A percentile compares a stretch with the other conserved stretches of the same genome.
phyloP scores from a whole-genome alignment of 2,329 filamentous ascomycete species.

The Cladosporium oxysporum region DNA sequence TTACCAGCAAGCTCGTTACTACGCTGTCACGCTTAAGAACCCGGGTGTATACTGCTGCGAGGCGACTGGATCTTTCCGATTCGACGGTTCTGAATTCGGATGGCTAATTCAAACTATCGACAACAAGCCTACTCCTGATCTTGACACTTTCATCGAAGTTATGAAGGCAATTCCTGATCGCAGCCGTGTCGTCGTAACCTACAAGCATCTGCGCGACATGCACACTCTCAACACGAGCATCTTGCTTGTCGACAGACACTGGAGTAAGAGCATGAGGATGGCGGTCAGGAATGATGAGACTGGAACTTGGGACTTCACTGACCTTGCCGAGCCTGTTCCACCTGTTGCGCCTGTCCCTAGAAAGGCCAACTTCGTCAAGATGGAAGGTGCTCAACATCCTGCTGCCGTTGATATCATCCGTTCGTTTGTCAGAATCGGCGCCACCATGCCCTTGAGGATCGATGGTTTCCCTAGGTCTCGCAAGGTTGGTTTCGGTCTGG shows the following conservation, averaged over 20 bases:
- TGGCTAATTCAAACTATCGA: slow-evolving; percentile 94
- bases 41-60: slow-evolving; percentile 90
- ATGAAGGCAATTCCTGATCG: slow-evolving; percentile 81
- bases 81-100: slow-evolving; percentile 86
- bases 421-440: slow-evolving; percentile 91
- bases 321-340: slow-evolving; percentile 78
- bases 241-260: slow-evolving; percentile 90
- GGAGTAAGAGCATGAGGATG: slow-evolving; percentile 92
- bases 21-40: slow-evolving; percentile 80
- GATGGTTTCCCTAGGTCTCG: slow-evolving; percentile 96
- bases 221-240: slow-evolving; percentile 94
- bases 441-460: slow-evolving; percentile 91
- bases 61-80: slow-evolving; percentile 89
- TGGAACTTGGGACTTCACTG: slow-evolving; percentile 91
- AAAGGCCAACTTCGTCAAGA: slow-evolving; percentile 86
- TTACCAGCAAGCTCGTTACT: slow-evolving; percentile 95
- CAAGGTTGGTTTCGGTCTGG: slow-evolving; percentile 92
- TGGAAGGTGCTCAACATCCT: slow-evolving; percentile 84
- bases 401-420: slow-evolving; percentile 91
- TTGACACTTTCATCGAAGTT: slow-evolving; percentile 86
- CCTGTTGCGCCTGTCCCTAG: slow-evolving; percentile 69
- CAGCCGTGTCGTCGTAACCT: slow-evolving; percentile 86
- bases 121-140: slow-evolving; percentile 84
- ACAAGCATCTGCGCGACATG: slow-evolving; percentile 91
- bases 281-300: slow-evolving; percentile 86